Percentiles rank a stretch among this genome's conserved stretches.
Evolutionary conservation across 2,329 filamentous ascomycete genomes (phyloP).

Genomic region (Diaporthe destruens): DNA sequence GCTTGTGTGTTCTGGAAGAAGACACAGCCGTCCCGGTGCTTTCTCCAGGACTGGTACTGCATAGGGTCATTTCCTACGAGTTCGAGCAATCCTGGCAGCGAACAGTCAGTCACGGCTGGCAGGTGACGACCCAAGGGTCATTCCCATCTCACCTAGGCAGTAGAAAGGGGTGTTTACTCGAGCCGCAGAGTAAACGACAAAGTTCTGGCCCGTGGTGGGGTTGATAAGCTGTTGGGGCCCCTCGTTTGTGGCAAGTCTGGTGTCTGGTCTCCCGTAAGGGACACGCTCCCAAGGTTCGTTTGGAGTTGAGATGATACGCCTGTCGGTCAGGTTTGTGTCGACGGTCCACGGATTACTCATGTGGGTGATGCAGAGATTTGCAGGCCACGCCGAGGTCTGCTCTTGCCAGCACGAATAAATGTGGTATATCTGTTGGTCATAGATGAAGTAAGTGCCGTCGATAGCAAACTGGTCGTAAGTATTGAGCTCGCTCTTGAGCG

Average conservation of each 20-base stretch:
- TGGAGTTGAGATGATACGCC: conserved; percentile 52
- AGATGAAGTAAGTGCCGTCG: conserved; percentile 52
- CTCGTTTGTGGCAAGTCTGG: conserved; percentile 52
- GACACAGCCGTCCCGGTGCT: conserved; percentile 51
- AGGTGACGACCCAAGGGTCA: background rate
- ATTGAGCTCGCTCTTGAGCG: conserved; percentile 50
- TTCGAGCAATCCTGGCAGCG: conserved; percentile 49
- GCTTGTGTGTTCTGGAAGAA: conserved; percentile 52
- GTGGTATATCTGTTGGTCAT: conserved; percentile 51
- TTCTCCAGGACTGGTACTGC: conserved; percentile 53
- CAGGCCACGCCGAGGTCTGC: conserved; percentile 52
- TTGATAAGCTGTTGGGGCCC: conserved; percentile 54
- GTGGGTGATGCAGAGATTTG: conserved; percentile 53
- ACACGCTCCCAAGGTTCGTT: conserved; percentile 54
- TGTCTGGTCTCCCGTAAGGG: conserved; percentile 50
- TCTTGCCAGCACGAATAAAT: conserved; percentile 54
- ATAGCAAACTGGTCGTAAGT: conserved; percentile 54
- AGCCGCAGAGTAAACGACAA: conserved; percentile 54
- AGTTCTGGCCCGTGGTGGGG: conserved; percentile 52
- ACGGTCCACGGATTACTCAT: conserved; percentile 53
- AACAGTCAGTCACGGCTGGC: background rate
- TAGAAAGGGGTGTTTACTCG: conserved; percentile 54
- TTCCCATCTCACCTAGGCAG: conserved; percentile 46
- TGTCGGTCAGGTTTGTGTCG: conserved; percentile 49
- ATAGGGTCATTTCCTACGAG: conserved; percentile 53